phyloP scores from a whole-genome alignment of 805 yeast genomes.

The Schwanniomyces polymorphus region DNA sequence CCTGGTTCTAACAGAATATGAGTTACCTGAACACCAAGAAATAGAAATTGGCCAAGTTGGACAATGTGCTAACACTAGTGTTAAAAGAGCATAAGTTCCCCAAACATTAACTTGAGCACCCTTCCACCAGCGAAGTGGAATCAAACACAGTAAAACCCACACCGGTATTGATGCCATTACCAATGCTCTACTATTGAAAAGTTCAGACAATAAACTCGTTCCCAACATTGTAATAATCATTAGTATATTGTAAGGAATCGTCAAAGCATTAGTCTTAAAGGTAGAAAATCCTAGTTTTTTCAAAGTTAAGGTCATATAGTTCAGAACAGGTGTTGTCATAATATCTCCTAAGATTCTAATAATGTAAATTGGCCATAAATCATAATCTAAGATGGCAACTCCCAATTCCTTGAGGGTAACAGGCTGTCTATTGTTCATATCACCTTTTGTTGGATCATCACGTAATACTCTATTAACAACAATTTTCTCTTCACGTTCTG shows the following conservation, averaged over 20 bases:
- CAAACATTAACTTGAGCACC: conserved; percentile 38
- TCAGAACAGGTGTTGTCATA: conserved; percentile 14
- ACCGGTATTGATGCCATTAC: conserved; percentile 17
- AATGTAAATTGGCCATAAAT: conserved; percentile 26
- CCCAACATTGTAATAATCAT: conserved; percentile 21
- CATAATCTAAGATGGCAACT: conserved; percentile 18
- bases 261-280: conserved; percentile 49
- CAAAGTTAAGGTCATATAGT: conserved; percentile 50
- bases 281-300: conserved; percentile 52
- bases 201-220: conserved; percentile 21
- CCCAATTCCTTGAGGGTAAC: conserved; percentile 16
- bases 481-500: conserved; percentile 24
- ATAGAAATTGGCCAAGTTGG: conserved; percentile 56
- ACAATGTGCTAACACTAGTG: conserved; percentile 31
- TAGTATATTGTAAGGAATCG: conserved; percentile 48
- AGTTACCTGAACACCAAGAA: conserved; percentile 61
- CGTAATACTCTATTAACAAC: conserved; percentile 25
- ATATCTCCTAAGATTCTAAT: conserved; percentile 39
- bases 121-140: conserved; percentile 39
- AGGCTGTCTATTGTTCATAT: conserved; percentile 28
- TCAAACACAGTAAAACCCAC: conserved; percentile 15
- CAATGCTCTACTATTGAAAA: conserved; percentile 19
- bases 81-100: conserved; percentile 43
- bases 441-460: conserved; percentile 30
- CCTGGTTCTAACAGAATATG: conserved; percentile 62